phyloP scores from a whole-genome alignment of 2,329 filamentous ascomycete species.

The Magnaporthiopsis rhizophila region DNA sequence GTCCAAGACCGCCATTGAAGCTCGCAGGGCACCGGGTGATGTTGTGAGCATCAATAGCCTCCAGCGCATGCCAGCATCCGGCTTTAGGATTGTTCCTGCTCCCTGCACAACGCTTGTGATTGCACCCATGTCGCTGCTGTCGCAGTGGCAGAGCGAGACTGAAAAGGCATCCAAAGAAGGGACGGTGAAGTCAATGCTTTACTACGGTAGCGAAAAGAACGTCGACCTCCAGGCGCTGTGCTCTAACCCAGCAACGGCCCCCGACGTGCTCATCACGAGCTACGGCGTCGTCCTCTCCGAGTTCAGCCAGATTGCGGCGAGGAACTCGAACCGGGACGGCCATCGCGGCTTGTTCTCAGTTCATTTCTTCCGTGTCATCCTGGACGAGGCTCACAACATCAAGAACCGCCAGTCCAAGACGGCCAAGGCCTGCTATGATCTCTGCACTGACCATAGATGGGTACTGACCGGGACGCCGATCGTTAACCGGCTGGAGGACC shows the following conservation, averaged over 20 bases:
- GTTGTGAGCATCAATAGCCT: constrained; percentile 5
- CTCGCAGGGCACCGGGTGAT: constrained; percentile 30
- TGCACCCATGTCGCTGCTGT: constrained; percentile 93
- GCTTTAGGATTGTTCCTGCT: constrained; percentile 48
- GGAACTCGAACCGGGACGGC: constrained; percentile 51
- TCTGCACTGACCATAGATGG: constrained; percentile 82
- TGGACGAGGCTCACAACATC: constrained; percentile 92
- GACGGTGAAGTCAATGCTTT: constrained; percentile 76
- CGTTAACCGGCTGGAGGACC: constrained; percentile 88
- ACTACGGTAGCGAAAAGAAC: constrained; percentile 83
- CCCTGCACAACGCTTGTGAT: constrained; percentile 89
- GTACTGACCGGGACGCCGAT: constrained; percentile 92
- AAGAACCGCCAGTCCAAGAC: constrained; percentile 89
- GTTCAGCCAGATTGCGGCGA: constrained; percentile 63
- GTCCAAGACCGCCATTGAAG: constrained; percentile 32
- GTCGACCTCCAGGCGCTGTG: constrained; percentile 73
- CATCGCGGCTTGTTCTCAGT: constrained; percentile 79
- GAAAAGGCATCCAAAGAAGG: constrained; percentile 82
- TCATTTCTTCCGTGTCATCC: constrained; percentile 88
- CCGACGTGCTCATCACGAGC: constrained; percentile 88
- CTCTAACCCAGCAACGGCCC: constrained; percentile 67
- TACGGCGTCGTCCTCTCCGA: constrained; percentile 91
- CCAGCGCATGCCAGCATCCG: constrained; percentile 1
- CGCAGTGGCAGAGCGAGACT: constrained; percentile 95
- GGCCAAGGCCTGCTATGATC: constrained; percentile 87